Evolutionary conservation across 306 rosid genomes (phyloP).

Genomic region (Fragaria vesca): DNA sequence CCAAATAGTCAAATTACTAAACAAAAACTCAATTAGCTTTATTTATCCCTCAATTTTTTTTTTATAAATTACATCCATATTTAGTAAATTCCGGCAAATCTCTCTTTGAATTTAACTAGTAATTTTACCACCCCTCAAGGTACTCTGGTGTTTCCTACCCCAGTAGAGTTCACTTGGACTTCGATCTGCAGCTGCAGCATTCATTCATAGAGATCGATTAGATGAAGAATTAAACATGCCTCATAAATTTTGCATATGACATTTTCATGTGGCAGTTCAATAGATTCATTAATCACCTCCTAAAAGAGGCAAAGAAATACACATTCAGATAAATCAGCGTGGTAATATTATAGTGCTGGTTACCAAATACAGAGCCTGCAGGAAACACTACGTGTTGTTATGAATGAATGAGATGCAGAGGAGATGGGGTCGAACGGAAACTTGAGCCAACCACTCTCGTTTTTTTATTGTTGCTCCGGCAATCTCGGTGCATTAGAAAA

Average conservation of each 20-base stretch:
- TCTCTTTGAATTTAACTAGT: too few relatives aligned
- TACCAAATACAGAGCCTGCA: constrained; percentile 5
- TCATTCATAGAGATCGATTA: not conserved
- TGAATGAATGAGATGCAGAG: not conserved
- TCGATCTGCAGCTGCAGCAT: not conserved
- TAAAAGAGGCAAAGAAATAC: not conserved
- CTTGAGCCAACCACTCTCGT: not conserved
- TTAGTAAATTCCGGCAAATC: too few relatives aligned
- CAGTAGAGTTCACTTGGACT: not conserved
- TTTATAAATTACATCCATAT: too few relatives aligned
- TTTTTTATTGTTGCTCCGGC: constrained; percentile 19
- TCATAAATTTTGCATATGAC: not conserved
- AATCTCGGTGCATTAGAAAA: constrained; percentile 28
- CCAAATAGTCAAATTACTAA: not conserved
- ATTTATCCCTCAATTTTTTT: not conserved
- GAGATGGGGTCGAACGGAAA: not conserved
- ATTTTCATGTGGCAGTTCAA: not conserved
- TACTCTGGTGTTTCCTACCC: not conserved
- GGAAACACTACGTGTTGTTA: not conserved
- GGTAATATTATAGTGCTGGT: not conserved
- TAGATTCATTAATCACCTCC: not conserved
- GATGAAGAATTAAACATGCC: not conserved
- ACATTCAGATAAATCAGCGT: not conserved
- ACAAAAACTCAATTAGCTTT: not conserved
- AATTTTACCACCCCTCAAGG: not conserved